Evolutionary conservation across 2,329 filamentous ascomycete genomes (phyloP).

Genomic region (Monilinia aucupariae): DNA sequence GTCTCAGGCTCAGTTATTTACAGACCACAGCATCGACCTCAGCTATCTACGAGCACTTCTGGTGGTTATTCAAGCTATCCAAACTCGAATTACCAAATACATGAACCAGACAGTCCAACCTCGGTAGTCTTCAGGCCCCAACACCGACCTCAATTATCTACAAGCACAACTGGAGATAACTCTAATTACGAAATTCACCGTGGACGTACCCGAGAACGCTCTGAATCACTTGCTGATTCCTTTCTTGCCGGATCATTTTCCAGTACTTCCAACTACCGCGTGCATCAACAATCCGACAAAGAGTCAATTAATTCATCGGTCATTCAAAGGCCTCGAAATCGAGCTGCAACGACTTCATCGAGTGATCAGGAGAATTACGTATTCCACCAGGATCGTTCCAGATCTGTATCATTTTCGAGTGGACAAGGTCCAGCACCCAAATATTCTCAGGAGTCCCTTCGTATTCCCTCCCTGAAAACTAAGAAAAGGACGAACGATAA

Average conservation of each 20-base stretch:
- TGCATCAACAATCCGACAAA: slow-evolving; percentile 43
- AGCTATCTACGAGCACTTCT: slow-evolving; percentile 9
- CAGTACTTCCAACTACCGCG: slow-evolving; percentile 43
- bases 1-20: slow-evolving; percentile 11
- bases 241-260: slow-evolving; percentile 20
- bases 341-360: slow-evolving; percentile 20
- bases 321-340: slow-evolving; percentile 34
- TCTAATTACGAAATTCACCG: slow-evolving; percentile 12
- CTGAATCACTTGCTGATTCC: slow-evolving; percentile 12
- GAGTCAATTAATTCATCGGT: slow-evolving; percentile 38
- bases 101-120: slow-evolving; percentile 14
- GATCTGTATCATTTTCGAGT: slow-evolving; percentile 37
- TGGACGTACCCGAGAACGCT: slow-evolving; percentile 2
- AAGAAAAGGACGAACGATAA: slow-evolving; percentile 46
- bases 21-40: slow-evolving; percentile 11
- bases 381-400: slow-evolving; percentile 43
- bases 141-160: slow-evolving; percentile 13
- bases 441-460: slow-evolving; percentile 57
- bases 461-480: slow-evolving; percentile 51
- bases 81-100: slow-evolving; percentile 14
- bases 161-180: slow-evolving; percentile 14
- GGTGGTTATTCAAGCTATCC: slow-evolving; percentile 13
- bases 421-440: slow-evolving; percentile 31
- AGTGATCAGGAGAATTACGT: slow-evolving; percentile 46
- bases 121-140: slow-evolving; percentile 9